Conservation (phyloP, 176 grass and related monocot genomes). For the Musa acuminata region DNA sequence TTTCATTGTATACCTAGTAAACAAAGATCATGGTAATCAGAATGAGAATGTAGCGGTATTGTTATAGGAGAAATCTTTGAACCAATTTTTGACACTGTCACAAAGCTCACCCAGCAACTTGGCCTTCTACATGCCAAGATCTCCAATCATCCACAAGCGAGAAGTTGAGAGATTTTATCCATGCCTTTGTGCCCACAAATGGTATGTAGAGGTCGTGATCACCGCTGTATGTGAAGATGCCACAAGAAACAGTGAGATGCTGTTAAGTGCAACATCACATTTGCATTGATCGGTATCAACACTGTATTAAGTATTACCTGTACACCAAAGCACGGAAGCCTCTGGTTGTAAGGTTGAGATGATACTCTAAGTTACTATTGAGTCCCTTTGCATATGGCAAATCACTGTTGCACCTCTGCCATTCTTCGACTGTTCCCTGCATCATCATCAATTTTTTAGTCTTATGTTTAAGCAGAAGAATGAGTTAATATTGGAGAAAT, state of each 20-base stretch:
- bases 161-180: slow-evolving; percentile 17
- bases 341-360: slow-evolving; percentile 31
- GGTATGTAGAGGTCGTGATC: slow-evolving; percentile 4
- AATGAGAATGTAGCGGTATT: not conserved
- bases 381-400: slow-evolving; percentile 24
- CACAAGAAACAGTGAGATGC: not conserved
- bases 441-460: not conserved
- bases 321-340: slow-evolving; percentile 47
- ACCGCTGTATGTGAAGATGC: not conserved
- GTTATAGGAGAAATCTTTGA: not conserved
- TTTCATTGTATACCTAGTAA: not conserved
- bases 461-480: not conserved
- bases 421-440: slow-evolving; percentile 40
- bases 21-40: not conserved
- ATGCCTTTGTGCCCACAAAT: slow-evolving; percentile 15
- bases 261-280: not conserved
- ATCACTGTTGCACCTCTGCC: slow-evolving; percentile 24
- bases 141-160: slow-evolving; percentile 26
- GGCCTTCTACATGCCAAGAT: slow-evolving; percentile 8
- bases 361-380: slow-evolving; percentile 34
- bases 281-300: not conserved
- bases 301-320: slow-evolving; percentile 19
- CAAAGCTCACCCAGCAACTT: slow-evolving; percentile 16
- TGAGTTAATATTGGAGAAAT: not conserved
- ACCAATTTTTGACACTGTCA: not conserved